These are phyloP conservation scores for Fusarium sp. DNA, from an alignment of 2,329 filamentous ascomycete species.

Conservation along the genomic window DNA sequence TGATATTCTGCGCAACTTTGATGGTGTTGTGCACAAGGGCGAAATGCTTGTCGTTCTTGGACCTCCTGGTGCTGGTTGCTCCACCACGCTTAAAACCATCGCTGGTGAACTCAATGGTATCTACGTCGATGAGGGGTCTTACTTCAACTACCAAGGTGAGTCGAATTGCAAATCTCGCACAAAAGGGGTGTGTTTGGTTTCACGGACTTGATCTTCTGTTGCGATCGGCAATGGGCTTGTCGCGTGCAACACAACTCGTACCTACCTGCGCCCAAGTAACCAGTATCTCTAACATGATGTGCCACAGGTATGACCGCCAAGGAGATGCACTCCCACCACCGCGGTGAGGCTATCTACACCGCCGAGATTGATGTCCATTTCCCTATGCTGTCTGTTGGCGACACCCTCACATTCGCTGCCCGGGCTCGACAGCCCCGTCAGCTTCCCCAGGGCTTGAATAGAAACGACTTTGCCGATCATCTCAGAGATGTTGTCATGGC, in stretches of 20 bases:
- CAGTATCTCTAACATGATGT: conserved; percentile 23
- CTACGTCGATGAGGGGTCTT: conserved; percentile 72
- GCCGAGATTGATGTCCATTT: conserved; percentile 87
- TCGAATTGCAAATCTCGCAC: neutral
- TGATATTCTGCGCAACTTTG: conserved; percentile 74
- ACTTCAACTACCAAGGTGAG: conserved; percentile 83
- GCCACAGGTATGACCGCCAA: conserved; percentile 68
- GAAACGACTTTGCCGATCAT: conserved; percentile 66
- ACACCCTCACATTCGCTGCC: conserved; percentile 82
- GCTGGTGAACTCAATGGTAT: conserved; percentile 86
- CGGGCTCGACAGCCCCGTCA: conserved; percentile 71
- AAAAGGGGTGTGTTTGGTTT: neutral
- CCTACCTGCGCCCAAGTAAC: neutral
- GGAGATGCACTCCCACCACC: conserved; percentile 80
- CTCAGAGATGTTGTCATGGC: conserved; percentile 78
- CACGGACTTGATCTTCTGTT: conserved; percentile 2
- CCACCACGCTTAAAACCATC: conserved; percentile 85
- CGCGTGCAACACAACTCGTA: conserved; percentile 12
- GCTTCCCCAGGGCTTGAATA: conserved; percentile 66
- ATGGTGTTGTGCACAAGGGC: conserved; percentile 73
- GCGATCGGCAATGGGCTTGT: conserved; percentile 3
- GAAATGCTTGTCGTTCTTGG: conserved; percentile 82
- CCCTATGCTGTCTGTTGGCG: conserved; percentile 78
- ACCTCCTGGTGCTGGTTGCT: conserved; percentile 78
- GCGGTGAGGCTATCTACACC: conserved; percentile 87